Conservation (phyloP, 805 yeast species). For the Metschnikowia drakensbergensis region DNA sequence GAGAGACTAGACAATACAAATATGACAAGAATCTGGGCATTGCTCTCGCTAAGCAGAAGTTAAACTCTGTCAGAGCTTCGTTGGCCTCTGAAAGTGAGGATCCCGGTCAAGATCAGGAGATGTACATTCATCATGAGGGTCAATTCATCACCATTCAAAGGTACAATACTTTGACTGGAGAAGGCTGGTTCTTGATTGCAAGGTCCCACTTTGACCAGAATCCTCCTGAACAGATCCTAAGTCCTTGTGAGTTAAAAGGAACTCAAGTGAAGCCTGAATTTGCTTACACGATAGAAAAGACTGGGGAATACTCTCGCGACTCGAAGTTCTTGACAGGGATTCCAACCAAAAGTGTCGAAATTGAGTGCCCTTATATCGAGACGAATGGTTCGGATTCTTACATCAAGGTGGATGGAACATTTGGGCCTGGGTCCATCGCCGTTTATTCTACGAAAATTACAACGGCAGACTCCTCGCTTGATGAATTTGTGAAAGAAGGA, state of each 20-base stretch:
- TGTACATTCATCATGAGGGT: conserved; percentile 91
- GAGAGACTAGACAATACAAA: conserved; percentile 64
- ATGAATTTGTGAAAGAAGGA: conserved; percentile 64
- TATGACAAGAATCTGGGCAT: conserved; percentile 56
- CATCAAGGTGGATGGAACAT: conserved; percentile 54
- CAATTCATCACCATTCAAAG: conserved; percentile 90
- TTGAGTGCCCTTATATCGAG: conserved; percentile 49
- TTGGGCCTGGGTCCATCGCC: conserved; percentile 90
- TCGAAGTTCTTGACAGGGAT: conserved; percentile 52
- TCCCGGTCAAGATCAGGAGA: conserved; percentile 60
- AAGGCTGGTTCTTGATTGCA: conserved; percentile 85
- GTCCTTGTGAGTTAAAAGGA: conserved; percentile 58
- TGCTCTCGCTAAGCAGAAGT: conserved; percentile 59
- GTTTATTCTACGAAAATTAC: conserved; percentile 69
- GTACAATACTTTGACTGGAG: conserved; percentile 75
- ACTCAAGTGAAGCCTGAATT: conserved; percentile 55
- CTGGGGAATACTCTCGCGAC: conserved; percentile 46
- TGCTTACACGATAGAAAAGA: conserved; percentile 51
- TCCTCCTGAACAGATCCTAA: conserved; percentile 48
- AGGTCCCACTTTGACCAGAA: conserved; percentile 64
- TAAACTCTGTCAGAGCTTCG: conserved; percentile 54
- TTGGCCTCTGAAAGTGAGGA: conserved; percentile 59
- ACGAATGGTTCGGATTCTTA: conserved; percentile 46
- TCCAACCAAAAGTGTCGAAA: conserved; percentile 56
- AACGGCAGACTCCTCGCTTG: conserved; percentile 62